Evolutionary conservation across 2,329 filamentous ascomycete species (phyloP).

Genomic region (Ophiosphaerella herpotricha): DNA sequence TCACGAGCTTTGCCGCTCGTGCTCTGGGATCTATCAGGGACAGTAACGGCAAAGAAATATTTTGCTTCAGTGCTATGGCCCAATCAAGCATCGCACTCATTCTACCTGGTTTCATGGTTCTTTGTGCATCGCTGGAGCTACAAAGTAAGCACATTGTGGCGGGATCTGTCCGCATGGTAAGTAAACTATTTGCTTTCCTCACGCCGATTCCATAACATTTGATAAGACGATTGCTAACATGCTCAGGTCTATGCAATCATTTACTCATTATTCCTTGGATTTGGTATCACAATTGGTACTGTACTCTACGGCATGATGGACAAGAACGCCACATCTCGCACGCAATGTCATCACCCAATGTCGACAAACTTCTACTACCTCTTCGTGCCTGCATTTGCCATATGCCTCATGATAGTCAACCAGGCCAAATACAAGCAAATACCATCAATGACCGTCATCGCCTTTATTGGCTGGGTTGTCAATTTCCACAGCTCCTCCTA

Average conservation of each 20-base stretch:
- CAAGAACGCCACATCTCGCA: constrained; percentile 51
- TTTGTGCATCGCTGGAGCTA: constrained; percentile 56
- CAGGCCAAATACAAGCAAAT: constrained; percentile 80
- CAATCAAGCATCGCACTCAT: constrained; percentile 57
- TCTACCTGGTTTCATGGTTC: constrained; percentile 56
- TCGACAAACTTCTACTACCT: constrained; percentile 64
- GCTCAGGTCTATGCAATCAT: constrained; percentile 55
- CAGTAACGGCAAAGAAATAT: constrained; percentile 46
- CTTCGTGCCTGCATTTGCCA: constrained; percentile 74
- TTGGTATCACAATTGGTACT: constrained; percentile 57
- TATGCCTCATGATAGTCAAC: constrained; percentile 77
- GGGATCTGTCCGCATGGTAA: constrained; percentile 55
- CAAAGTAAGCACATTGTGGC: constrained; percentile 55
- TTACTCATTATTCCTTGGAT: constrained; percentile 58
- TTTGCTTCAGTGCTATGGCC: constrained; percentile 58
- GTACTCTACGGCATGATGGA: constrained; percentile 56
- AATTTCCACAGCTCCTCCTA: constrained; percentile 72
- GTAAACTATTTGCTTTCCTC: background rate
- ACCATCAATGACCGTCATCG: constrained; percentile 75
- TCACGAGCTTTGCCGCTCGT: constrained; percentile 56
- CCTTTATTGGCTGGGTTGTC: constrained; percentile 73
- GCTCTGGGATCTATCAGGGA: constrained; percentile 54
- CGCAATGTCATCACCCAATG: constrained; percentile 53
- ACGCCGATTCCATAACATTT: background rate
- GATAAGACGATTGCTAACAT: background rate